Conservation (phyloP, 2,329 filamentous ascomycete genomes). For the Nakataea oryzae region DNA sequence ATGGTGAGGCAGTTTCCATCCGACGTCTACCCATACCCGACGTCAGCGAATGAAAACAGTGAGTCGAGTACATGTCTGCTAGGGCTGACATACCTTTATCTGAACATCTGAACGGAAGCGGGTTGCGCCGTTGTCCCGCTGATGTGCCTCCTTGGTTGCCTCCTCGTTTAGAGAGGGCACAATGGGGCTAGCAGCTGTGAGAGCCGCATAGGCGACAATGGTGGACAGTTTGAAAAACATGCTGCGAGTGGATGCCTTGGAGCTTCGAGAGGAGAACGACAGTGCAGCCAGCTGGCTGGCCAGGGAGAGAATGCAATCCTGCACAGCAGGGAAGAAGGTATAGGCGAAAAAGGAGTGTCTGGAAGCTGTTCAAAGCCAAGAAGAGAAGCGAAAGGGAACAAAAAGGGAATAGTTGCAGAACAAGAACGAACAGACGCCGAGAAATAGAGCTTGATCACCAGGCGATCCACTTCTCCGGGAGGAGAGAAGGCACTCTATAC, state of each 20-base stretch:
- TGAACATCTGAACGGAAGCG: conserved; percentile 31
- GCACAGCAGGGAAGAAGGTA: conserved; percentile 19
- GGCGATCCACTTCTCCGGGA: not conserved
- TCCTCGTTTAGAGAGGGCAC: conserved; percentile 30
- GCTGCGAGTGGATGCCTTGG: not conserved
- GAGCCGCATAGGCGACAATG: conserved; percentile 15
- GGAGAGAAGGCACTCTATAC: not conserved
- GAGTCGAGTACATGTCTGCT: not conserved
- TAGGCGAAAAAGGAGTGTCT: conserved; percentile 7
- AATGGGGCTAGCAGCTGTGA: conserved; percentile 17
- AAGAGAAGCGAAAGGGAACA: not conserved
- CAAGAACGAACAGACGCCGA: not conserved
- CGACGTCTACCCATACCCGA: conserved; percentile 17
- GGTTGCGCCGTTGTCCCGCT: conserved; percentile 30
- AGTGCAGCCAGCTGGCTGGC: not conserved
- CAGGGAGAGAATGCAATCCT: conserved; percentile 17
- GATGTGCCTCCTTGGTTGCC: conserved; percentile 32
- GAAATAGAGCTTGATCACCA: not conserved
- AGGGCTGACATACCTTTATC: conserved; percentile 19
- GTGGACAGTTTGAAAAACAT: conserved; percentile 14
- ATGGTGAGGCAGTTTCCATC: conserved; percentile 35
- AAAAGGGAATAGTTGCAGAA: not conserved
- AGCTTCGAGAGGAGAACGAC: not conserved
- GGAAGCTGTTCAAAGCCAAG: conserved; percentile 13
- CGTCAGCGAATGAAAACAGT: conserved; percentile 3